Base-by-base conservation (phyloP, 768 basidiomycete species). In the Tephrocybe sp. region DNA sequence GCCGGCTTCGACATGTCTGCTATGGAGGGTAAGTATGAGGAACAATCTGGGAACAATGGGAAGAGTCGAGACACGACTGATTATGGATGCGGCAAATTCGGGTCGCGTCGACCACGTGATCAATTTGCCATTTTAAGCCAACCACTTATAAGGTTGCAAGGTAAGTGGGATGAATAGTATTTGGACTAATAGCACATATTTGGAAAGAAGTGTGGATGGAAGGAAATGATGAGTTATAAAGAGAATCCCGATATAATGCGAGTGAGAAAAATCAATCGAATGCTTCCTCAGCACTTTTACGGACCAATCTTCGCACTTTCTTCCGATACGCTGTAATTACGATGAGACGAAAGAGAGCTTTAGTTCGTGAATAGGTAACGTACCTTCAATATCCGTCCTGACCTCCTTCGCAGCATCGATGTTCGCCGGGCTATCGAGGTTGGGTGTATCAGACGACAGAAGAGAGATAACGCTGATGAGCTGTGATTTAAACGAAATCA, bases 391-490 rank as follows among this genome's bases (percentile, higher is more conserved):
- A 61, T 90, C 80, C 23, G 75, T 83, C 58, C 90, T 80, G 30
- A 90, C 79, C 65, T 94, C 85, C 64, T 92, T 92, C 18, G 97
- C 96, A 0, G 97, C 95, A 62, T 98, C 94, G 12, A 98, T 88
- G 59, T 98, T 98, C 4, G 95, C 95, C 3, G 95, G 95, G 56
- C 93, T 95, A 69, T 94, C 92, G 54, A 86, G 77, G 70, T 93
- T 93, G 17, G 95, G 95, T 32, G 77, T 84, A 63, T 98, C 91
- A 49, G 92, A 90, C 14, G 94, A 97, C 36, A 99, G 73, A 6
- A 99, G 81, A 12, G 95, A 98, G 58, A 98, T 98, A 57, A 98
- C 96, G 62, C 92, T 95, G 63, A 99, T 69, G 55, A 98, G 86
- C 96, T 99, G 60, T 14, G 43, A 30, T 51, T 24, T 1, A 50